Conservation (phyloP, 2,329 filamentous ascomycete genomes). For the Colletotrichum spaethianum region DNA sequence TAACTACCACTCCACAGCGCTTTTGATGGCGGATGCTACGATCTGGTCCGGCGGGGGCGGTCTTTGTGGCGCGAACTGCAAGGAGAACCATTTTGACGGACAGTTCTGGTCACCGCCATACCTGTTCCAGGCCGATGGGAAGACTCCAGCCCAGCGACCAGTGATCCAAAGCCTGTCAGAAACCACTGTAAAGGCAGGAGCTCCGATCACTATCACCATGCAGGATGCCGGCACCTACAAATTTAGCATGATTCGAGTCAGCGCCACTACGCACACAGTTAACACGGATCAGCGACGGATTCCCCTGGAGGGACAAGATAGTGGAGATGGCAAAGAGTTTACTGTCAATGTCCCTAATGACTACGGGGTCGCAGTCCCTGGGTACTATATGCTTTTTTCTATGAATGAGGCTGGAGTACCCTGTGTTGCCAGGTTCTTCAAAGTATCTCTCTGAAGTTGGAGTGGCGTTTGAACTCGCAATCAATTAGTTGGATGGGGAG, state of each 20-base stretch:
- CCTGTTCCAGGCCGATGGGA: slow-evolving; percentile 62
- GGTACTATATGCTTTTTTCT: slow-evolving; percentile 68
- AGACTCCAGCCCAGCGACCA: slow-evolving; percentile 55
- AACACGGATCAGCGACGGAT: slow-evolving; percentile 72
- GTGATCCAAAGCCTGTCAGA: slow-evolving; percentile 54
- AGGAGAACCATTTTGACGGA: slow-evolving; percentile 65
- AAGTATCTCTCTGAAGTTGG: slow-evolving; percentile 38
- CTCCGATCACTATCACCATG: slow-evolving; percentile 50
- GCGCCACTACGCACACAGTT: slow-evolving; percentile 67
- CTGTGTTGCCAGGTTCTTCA: slow-evolving; percentile 59
- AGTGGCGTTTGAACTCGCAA: not conserved
- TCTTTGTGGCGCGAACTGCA: slow-evolving; percentile 60
- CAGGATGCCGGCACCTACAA: slow-evolving; percentile 46
- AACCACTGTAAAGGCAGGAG: slow-evolving; percentile 40
- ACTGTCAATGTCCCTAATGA: slow-evolving; percentile 60
- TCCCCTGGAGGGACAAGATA: slow-evolving; percentile 53
- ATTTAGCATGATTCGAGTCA: slow-evolving; percentile 62
- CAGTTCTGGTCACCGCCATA: slow-evolving; percentile 71
- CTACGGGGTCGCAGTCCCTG: slow-evolving; percentile 63
- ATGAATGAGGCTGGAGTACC: slow-evolving; percentile 60
- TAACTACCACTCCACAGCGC: slow-evolving; percentile 63
- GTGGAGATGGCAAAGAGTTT: slow-evolving; percentile 46
- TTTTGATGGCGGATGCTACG: slow-evolving; percentile 64
- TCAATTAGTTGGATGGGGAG: not conserved
- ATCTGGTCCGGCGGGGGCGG: slow-evolving; percentile 67